Base-by-base conservation (phyloP, 805 yeast species). In the Candida sakaeoensis region DNA sequence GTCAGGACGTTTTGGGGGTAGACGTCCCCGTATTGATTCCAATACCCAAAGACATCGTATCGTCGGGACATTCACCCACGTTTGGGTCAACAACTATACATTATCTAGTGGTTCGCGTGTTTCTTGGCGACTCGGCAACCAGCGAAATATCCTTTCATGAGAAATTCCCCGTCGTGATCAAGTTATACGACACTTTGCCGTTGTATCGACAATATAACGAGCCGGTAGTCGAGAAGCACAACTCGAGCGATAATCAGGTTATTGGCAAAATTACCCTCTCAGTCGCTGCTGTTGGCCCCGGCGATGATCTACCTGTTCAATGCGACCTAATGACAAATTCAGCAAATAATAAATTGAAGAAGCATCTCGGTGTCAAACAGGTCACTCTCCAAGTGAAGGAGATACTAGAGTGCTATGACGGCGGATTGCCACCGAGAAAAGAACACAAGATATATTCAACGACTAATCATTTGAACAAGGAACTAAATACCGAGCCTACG, bases 11-110 rank as follows among this genome's bases (percentile, higher is more conserved):
- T 15, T 48, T 80, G 3, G 84, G 80, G 0, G 50, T 80, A 26
- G 85, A 80, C 50, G 53, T 80, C 1, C 87, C 87, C 0, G 57
- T 81, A 28, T 59, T 80, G 3, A 68, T 81, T 12, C 80, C 78
- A 0, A 55, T 81, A 14, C 79, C 77, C 1, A 71, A 70, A 34
- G 76, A 77, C 38, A 64, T 79, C 3, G 61, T 69, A 8, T 70
- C 80, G 21, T 77, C 83, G 21, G 77, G 80, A 5, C 70, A 61
- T 40, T 72, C 70, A 33, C 55, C 63, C 4, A 53, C 57, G 13
- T 74, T 78, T 72, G 60, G 57, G 40, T 79, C 79, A 1, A 61
- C 63, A 21, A 73, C 80, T 1, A 55, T 60, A 4, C 80, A 80
- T 34, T 49, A 58, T 5, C 51, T 80, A 5, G 68, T 67, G 30